Conservation (phyloP, 306 rosid genomes). For the Myrica gale region DNA sequence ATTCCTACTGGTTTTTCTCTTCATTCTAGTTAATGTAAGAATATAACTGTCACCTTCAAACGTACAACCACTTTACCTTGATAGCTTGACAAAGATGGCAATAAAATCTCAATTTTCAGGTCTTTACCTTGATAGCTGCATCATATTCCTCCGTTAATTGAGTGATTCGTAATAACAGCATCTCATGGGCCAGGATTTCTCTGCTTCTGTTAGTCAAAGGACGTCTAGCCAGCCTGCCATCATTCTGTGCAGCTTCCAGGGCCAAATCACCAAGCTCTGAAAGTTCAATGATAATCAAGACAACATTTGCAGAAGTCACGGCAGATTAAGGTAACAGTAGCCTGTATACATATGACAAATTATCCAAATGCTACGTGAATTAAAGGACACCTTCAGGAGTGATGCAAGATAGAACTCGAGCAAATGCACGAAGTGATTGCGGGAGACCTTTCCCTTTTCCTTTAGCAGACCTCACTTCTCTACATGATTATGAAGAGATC, state of each 20-base stretch:
- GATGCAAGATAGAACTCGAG: conserved; percentile 59
- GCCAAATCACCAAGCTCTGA: conserved; percentile 56
- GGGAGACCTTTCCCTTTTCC: conserved; percentile 78
- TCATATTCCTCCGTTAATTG: conserved; percentile 42
- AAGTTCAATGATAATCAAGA: conserved; percentile 29
- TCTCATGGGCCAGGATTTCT: conserved; percentile 68
- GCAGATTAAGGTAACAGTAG: conserved; percentile 11
- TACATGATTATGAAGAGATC: conserved; percentile 30
- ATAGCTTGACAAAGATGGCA: background rate
- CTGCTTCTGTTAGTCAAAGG: conserved; percentile 49
- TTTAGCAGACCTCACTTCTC: conserved; percentile 57
- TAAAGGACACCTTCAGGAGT: conserved; percentile 42
- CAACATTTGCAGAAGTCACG: conserved; percentile 18
- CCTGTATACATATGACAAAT: conserved; percentile 3
- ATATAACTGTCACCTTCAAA: background rate
- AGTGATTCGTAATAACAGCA: conserved; percentile 45
- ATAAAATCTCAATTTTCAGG: background rate
- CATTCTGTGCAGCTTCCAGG: conserved; percentile 57
- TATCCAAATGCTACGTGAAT: background rate
- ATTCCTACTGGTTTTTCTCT: background rate
- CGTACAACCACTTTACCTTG: background rate
- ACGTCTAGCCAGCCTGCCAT: conserved; percentile 73
- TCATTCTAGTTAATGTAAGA: background rate
- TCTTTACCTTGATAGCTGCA: conserved; percentile 51
- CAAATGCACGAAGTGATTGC: conserved; percentile 76